These are phyloP conservation scores for Anthostomella pinea DNA, from an alignment of 2,329 filamentous ascomycete genomes.

Conservation along the genomic window DNA sequence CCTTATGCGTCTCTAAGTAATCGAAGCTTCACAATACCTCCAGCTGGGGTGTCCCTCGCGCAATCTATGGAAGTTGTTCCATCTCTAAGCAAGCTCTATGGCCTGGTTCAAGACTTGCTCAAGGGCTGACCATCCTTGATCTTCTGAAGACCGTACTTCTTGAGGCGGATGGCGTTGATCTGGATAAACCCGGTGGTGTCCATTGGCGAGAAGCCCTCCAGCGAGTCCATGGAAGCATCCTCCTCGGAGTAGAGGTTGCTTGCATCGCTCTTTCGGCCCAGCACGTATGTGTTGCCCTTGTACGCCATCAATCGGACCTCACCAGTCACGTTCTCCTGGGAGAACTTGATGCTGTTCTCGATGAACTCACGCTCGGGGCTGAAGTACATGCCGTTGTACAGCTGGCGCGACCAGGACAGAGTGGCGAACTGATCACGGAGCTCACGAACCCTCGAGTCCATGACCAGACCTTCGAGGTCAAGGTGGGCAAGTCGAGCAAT, in stretches of 20 bases:
- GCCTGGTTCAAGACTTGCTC: slow-evolving; percentile 16
- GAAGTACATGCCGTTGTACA: slow-evolving; percentile 48
- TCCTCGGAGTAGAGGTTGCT: slow-evolving; percentile 51
- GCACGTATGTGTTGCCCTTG: slow-evolving; percentile 43
- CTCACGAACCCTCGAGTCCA: slow-evolving; percentile 60
- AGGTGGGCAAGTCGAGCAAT: slow-evolving; percentile 36
- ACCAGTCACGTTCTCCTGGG: slow-evolving; percentile 50
- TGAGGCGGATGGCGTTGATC: slow-evolving; percentile 65
- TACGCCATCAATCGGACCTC: slow-evolving; percentile 37
- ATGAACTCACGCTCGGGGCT: slow-evolving; percentile 56
- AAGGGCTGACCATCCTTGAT: slow-evolving; percentile 42
- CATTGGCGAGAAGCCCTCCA: slow-evolving; percentile 39
- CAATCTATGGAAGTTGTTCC: no score
- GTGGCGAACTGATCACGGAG: no score
- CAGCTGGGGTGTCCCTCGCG: no score
- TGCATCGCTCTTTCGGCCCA: slow-evolving; percentile 43
- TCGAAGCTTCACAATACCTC: no score
- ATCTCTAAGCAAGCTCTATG: no score
- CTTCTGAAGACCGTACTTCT: slow-evolving; percentile 50
- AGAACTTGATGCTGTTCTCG: slow-evolving; percentile 59
- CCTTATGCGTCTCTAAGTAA: no score
- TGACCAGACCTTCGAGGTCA: slow-evolving; percentile 55
- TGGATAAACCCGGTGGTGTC: slow-evolving; percentile 57
- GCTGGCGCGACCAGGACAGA: slow-evolving; percentile 1
- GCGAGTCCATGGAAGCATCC: slow-evolving; percentile 49